Evolutionary conservation across 2,329 filamentous ascomycete species (phyloP).

Genomic region (Cercospora canescens): DNA sequence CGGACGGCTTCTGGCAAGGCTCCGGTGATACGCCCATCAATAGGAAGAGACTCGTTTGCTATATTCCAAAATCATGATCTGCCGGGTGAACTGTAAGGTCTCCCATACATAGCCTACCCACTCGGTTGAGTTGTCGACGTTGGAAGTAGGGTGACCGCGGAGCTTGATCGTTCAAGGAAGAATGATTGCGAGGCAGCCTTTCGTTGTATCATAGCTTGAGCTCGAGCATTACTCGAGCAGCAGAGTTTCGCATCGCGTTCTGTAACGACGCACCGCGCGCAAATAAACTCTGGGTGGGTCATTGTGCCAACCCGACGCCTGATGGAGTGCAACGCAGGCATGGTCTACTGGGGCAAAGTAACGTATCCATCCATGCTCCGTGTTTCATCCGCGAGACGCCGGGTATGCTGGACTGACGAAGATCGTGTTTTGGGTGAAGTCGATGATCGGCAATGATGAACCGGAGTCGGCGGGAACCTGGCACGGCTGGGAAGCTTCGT

Average conservation of each 20-base stretch:
- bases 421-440: constrained; percentile 1
- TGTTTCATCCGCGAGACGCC: constrained; percentile 1
- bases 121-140: background rate
- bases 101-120: constrained; percentile 1
- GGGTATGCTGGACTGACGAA: background rate
- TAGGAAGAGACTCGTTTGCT: background rate
- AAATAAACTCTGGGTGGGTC: background rate
- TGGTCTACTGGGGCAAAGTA: background rate
- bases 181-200: background rate
- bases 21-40: constrained; percentile 7
- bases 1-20: constrained; percentile 1
- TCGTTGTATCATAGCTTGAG: constrained; percentile 6
- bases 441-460: background rate
- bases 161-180: background rate
- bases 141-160: background rate
- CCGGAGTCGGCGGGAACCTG: constrained; percentile 1
- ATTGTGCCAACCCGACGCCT: background rate
- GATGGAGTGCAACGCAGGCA: background rate
- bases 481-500: background rate
- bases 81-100: background rate
- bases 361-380: background rate
- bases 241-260: constrained; percentile 11
- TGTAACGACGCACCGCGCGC: constrained; percentile 1
- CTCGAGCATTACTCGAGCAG: constrained; percentile 8
- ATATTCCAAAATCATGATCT: background rate